Conservation (phyloP, 2,329 filamentous ascomycete species). For the Ramularia collo-cygni region DNA sequence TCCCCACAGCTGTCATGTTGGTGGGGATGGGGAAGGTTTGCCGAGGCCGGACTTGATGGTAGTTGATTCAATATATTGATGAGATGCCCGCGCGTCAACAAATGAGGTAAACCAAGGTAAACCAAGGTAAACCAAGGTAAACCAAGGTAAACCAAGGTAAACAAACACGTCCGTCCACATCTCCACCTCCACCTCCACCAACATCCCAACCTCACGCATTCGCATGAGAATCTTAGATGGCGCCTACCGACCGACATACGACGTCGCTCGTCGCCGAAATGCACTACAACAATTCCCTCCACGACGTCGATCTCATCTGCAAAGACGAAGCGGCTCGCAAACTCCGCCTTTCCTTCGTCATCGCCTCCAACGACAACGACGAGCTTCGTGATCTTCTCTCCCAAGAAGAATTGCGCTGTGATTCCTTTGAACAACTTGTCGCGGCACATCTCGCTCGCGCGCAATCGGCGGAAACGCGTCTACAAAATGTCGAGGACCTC, state of each 20-base stretch:
- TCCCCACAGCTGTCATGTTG: too few species aligned
- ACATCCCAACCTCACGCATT: too few species aligned
- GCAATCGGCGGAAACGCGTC: constrained; percentile 41
- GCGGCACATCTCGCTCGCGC: constrained; percentile 43
- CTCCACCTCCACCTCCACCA: too few species aligned
- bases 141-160: too few species aligned
- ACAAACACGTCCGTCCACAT: too few species aligned
- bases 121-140: too few species aligned
- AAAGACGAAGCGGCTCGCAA: constrained; percentile 70
- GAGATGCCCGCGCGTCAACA: too few species aligned
- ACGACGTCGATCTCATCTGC: constrained; percentile 59
- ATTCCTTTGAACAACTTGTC: constrained; percentile 45
- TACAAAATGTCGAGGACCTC: constrained; percentile 44
- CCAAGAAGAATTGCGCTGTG: constrained; percentile 54
- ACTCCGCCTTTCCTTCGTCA: constrained; percentile 59
- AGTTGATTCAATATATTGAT: too few species aligned
- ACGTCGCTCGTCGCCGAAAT: constrained; percentile 52
- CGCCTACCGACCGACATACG: constrained; percentile 37
- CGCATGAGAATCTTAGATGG: constrained; percentile 10
- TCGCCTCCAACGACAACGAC: constrained; percentile 70
- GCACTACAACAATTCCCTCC: constrained; percentile 59
- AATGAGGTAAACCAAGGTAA: too few species aligned
- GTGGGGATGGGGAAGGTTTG: too few species aligned
- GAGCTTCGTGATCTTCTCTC: constrained; percentile 58
- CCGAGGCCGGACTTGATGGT: too few species aligned